A percentile compares a stretch with the other conserved stretches of the same genome.
Evolutionary conservation across 2,329 filamentous ascomycete species (phyloP).

Genomic region (Phaeosphaeriaceae sp.): DNA sequence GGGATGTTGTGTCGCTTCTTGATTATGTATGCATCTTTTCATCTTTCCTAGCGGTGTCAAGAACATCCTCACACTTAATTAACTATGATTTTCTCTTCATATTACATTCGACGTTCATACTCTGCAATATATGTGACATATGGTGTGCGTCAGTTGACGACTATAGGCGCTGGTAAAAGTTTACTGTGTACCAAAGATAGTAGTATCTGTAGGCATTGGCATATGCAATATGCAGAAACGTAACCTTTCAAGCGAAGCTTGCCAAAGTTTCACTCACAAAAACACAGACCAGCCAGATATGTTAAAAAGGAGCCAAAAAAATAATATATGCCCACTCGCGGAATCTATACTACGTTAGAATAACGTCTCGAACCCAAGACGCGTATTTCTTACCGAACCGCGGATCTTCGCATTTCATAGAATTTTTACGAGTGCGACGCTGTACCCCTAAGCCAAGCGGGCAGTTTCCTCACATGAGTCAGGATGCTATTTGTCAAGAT

Average conservation of each 20-base stretch:
- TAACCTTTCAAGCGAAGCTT: neutral
- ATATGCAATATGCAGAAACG: neutral
- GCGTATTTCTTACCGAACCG: conserved; percentile 8
- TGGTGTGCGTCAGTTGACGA: too few species aligned
- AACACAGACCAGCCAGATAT: neutral
- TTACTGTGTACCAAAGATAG: too few species aligned
- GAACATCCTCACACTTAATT: neutral
- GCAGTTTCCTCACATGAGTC: neutral
- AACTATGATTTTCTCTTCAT: too few species aligned
- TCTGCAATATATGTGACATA: too few species aligned
- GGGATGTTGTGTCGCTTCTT: neutral
- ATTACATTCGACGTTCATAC: too few species aligned
- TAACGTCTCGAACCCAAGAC: neutral
- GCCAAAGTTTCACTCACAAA: neutral
- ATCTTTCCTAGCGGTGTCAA: neutral
- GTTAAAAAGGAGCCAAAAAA: neutral
- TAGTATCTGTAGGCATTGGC: too few species aligned
- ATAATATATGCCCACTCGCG: conserved; percentile 6
- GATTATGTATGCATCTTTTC: neutral
- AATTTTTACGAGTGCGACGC: conserved; percentile 21
- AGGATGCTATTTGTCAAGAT: neutral
- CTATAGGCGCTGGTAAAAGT: too few species aligned
- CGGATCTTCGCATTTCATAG: conserved; percentile 22
- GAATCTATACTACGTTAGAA: conserved; percentile 1
- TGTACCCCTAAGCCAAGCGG: conserved; percentile 22